Evolutionary conservation across 345 rosid species (phyloP).

Genomic region (Heritiera fomes): DNA sequence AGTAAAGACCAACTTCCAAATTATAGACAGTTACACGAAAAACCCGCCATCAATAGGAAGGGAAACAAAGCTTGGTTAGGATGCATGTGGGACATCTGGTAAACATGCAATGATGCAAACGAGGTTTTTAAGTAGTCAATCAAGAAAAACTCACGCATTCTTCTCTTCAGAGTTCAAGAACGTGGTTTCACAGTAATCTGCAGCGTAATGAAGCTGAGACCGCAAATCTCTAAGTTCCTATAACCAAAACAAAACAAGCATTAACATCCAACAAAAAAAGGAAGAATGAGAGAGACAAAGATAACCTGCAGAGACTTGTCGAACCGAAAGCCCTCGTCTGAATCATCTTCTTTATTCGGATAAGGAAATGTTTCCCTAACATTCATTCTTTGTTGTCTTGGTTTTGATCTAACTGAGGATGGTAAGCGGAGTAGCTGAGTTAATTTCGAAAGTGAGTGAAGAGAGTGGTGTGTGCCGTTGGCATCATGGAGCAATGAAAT

Average conservation of each 20-base stretch:
- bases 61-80: background rate
- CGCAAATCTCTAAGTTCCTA: conserved; percentile 67
- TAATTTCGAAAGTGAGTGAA: background rate
- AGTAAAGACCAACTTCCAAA: background rate
- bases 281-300: background rate
- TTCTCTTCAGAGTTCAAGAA: conserved; percentile 51
- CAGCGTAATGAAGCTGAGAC: conserved; percentile 69
- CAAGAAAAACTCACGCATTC: conserved; percentile 38
- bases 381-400: conserved; percentile 25
- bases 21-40: background rate
- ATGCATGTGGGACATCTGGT: background rate
- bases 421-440: background rate
- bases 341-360: conserved; percentile 29
- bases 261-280: background rate
- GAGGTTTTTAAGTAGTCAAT: background rate
- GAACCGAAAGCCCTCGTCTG: conserved; percentile 39
- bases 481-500: background rate
- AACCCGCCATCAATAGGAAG: background rate
- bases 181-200: conserved; percentile 56
- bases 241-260: background rate
- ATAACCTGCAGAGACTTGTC: conserved; percentile 57
- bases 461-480: conserved; percentile 19
- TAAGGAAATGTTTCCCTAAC: conserved; percentile 21
- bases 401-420: background rate
- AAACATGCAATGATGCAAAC: background rate